Base-by-base conservation (phyloP, 257 asterid genomes). In the Fraxinus excelsior region DNA sequence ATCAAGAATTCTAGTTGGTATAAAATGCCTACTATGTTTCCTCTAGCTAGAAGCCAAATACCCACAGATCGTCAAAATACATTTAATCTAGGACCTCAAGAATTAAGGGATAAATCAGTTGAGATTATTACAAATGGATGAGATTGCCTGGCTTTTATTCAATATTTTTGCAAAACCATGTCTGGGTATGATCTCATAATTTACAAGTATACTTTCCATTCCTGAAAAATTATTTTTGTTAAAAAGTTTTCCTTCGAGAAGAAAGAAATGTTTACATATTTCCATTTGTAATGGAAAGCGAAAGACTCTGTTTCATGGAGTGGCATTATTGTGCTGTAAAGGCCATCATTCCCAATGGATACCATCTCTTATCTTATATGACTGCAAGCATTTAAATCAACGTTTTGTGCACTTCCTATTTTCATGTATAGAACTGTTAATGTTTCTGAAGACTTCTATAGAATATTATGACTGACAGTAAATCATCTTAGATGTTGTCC, bases 401-500 rank as follows among this genome's bases (percentile, higher is more conserved):
- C 26, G 40, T 40, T 74, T 29, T 74, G 34, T 70, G 13, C 66
- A 21, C 66, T 58, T 58, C 3, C 29, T 58, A 21, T 58, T 7
- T 58, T 58, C 66, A 23, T 58, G 12, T 21, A 56, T 19, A 58
- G 66, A 58, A 5, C 66, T 19, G 29, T 21, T 7, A 58, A 7
- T 53, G 29, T 58, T 6, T 58, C 5, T 58, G 29, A 21, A 58
- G 29, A 58, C 66, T 58, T 19, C 13, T 58, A 9, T 58, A 2
- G 66, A 58, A 21, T 70, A 40, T 71, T 29, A 35, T 70, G 69
- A 69, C 16, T 42, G 7, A 40, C 56, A 73, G 72, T 38, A 60
- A 35, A 37, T 53, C 60, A 66, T 72, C 34, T 40, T 46, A 37
- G 70, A 71, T 70, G 74, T 13, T 66, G 49, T 62, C 70, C 68